Evolutionary conservation across 129 eudicot species (phyloP), one percentile per base, ranked within the genome.

Genomic region (Saussurea involucrata): DNA sequence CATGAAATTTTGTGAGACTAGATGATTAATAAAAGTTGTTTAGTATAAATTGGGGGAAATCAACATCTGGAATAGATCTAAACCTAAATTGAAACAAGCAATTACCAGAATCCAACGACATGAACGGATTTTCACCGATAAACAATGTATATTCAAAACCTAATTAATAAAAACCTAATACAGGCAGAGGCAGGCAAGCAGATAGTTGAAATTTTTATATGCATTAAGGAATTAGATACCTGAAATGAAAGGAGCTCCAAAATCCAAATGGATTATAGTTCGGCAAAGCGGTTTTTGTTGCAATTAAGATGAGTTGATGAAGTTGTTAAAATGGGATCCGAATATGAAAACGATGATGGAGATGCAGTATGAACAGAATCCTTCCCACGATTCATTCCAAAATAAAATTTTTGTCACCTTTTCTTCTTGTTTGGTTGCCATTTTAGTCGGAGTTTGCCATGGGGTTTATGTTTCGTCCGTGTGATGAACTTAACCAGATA

Each of bases 211-310:
- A 27, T 27, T 15, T 63, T 24, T n/a, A 6, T 12, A 34, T 28
- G 13, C 70, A 66, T 66, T 66, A 21, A 66, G 15, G 72, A 68
- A 68, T 68, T 68, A 15, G 28, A 68, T 68, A 33, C 72, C 72
- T 34, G 72, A 68, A 68, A 18, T 68, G 72, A 33, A 68, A n/a
- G 53, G 17, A 31, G 44, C 11, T 29, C 72, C 49, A 12, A 68
- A 68, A 18, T 18, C 27, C 10, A 68, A 17, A 32, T 68, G 53
- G 61, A 37, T 37, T 37, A 37, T 12, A 37, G 9, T 37, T 11
- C 13, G 20, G 17, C 5, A 40, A 40, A 53, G 22, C 7, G 24
- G 53, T 68, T 33, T 68, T 20, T 9, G 22, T 68, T 68, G 24
- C 53, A 20, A 33, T 33, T 36, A 68, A 67, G 34, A 32, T 3